These are phyloP conservation scores for Psilocybe azurescens DNA, from an alignment of 768 basidiomycete genomes.

Conservation along the genomic window DNA sequence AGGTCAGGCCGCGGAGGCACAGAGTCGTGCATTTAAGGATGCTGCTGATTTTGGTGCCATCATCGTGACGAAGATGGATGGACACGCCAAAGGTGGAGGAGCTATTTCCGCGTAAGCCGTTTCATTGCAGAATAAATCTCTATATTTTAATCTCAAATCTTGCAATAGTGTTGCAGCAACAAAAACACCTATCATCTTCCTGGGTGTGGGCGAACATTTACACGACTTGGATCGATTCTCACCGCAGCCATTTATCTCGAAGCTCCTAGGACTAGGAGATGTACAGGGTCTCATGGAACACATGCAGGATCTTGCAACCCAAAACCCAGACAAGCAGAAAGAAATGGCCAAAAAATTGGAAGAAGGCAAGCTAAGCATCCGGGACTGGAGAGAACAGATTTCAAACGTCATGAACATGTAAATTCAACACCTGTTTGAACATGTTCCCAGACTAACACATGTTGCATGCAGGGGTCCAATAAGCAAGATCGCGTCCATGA, in stretches of 20 bases:
- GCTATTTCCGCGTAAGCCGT: conserved; percentile 94
- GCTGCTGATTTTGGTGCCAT: conserved; percentile 98
- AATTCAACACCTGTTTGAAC: conserved; percentile 31
- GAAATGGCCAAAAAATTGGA: conserved; percentile 98
- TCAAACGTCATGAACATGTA: conserved; percentile 98
- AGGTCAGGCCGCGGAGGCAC: conserved; percentile 98
- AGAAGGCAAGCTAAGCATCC: conserved; percentile 95
- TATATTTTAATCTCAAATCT: conserved; percentile 11
- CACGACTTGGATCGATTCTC: conserved; percentile 95
- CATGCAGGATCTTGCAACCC: conserved; percentile 94
- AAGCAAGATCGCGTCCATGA: conserved; percentile 98
- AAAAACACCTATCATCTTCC: conserved; percentile 97
- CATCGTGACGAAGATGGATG: conserved; percentile 99
- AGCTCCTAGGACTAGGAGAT: conserved; percentile 94
- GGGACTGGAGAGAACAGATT: conserved; percentile 98
- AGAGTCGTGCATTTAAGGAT: conserved; percentile 97
- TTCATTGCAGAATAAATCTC: not conserved
- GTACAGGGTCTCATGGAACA: conserved; percentile 98
- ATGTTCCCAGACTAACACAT: conserved; percentile 1
- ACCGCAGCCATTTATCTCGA: conserved; percentile 97
- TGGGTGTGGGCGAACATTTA: conserved; percentile 98
- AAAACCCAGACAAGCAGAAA: conserved; percentile 96
- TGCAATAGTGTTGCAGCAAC: conserved; percentile 90
- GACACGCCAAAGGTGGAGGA: conserved; percentile 98
- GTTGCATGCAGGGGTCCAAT: conserved; percentile 84